Evolutionary conservation across 257 asterid genomes (phyloP).

Genomic region (Nicotiana tabacum): DNA sequence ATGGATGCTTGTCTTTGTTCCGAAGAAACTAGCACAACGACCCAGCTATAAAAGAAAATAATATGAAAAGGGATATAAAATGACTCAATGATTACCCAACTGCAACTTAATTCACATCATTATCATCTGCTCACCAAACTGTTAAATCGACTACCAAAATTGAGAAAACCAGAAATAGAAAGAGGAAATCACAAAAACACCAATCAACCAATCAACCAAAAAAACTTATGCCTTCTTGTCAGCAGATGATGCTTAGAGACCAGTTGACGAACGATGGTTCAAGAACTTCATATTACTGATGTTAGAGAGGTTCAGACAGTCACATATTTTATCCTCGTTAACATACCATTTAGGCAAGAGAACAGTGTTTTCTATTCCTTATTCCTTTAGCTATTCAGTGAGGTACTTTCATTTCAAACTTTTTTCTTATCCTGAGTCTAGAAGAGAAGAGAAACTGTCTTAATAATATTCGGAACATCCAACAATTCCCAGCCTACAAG

Average conservation of each 20-base stretch:
- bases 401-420: not conserved
- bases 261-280: not conserved
- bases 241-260: not conserved
- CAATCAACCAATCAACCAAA: not conserved
- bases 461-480: not conserved
- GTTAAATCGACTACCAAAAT: not conserved
- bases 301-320: not conserved
- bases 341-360: not conserved
- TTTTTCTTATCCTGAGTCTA: not conserved
- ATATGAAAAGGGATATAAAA: not conserved
- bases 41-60: not conserved
- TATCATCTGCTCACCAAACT: not conserved
- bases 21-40: not conserved
- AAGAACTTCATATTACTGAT: not conserved
- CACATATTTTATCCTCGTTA: not conserved
- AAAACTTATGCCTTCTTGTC: not conserved
- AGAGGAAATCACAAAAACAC: not conserved
- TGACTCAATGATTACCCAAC: not conserved
- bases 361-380: not conserved
- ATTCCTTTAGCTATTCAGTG: not conserved
- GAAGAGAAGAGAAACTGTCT: not conserved
- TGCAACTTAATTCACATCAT: not conserved
- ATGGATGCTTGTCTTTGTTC: not conserved
- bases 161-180: not conserved
- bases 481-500: not conserved